A percentile compares a stretch with the other conserved stretches of the same genome.
phyloP scores from a whole-genome alignment of 139 green algal species.

The Tetradesmus lagerheimii region DNA sequence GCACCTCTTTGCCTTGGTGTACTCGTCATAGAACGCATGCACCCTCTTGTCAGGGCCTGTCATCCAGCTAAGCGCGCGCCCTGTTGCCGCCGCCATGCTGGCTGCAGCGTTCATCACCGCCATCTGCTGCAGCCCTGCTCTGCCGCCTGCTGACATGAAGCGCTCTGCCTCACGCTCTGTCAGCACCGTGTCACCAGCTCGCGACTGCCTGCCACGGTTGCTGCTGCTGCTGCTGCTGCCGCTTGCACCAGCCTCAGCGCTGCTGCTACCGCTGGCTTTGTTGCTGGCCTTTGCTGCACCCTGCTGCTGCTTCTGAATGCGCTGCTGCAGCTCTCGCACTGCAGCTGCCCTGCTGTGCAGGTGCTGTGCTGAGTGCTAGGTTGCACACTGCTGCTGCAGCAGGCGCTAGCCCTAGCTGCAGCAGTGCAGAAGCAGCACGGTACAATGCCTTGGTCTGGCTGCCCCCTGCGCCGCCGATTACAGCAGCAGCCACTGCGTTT shows the following conservation, averaged over 20 bases:
- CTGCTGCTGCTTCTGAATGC: neutral
- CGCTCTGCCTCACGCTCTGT: neutral
- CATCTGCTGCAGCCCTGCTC: neutral
- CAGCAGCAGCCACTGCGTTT: neutral
- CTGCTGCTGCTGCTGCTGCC: slow-evolving; percentile 19
- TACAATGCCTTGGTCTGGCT: neutral
- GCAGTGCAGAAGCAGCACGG: neutral
- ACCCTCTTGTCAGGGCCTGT: slow-evolving; percentile 16
- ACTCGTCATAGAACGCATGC: slow-evolving; percentile 41
- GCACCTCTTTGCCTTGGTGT: slow-evolving; percentile 43
- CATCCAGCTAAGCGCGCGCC: neutral
- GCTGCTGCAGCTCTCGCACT: neutral
- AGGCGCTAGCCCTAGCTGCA: neutral
- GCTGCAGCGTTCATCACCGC: neutral
- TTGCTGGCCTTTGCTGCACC: neutral
- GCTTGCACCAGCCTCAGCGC: no score
- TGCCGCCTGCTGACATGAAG: neutral
- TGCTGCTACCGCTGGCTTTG: neutral
- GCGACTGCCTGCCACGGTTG: neutral
- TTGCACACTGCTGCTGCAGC: neutral
- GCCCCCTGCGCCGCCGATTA: neutral
- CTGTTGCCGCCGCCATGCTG: neutral
- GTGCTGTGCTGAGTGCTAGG: neutral
- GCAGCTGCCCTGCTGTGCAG: neutral
- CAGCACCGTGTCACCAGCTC: neutral